Conservation (phyloP, 2,329 filamentous ascomycete genomes). For the Magnaporthales sp. region DNA sequence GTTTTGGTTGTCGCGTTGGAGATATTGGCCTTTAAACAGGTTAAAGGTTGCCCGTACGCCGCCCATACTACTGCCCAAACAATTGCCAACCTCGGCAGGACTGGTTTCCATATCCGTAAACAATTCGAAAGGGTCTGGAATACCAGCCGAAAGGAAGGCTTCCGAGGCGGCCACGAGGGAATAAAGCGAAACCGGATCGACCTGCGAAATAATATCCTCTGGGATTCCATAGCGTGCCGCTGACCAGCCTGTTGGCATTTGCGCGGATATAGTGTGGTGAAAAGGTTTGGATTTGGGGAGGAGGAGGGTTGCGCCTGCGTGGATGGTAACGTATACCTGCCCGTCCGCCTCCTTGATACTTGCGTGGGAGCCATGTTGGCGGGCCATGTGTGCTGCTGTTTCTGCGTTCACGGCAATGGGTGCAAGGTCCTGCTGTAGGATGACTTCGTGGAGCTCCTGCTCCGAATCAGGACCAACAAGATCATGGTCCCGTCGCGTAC, state of each 20-base stretch:
- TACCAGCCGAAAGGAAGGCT: constrained; percentile 22
- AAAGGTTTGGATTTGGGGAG: constrained; percentile 21
- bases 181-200: constrained; percentile 24
- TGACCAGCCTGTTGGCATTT: constrained; percentile 26
- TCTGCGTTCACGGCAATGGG: constrained; percentile 22
- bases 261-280: constrained; percentile 20
- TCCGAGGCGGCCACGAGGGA: constrained; percentile 21
- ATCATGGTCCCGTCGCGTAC: constrained; percentile 17
- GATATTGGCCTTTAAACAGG: constrained; percentile 21
- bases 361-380: constrained; percentile 21
- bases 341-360: constrained; percentile 4
- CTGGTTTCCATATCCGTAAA: constrained; percentile 9
- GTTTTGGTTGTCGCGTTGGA: constrained; percentile 20
- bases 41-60: constrained; percentile 16
- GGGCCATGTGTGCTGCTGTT: constrained; percentile 20
- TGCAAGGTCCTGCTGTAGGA: constrained; percentile 20
- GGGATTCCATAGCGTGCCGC: constrained; percentile 24
- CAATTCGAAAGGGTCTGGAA: constrained; percentile 21
- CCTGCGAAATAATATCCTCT: constrained; percentile 24
- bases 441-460: constrained; percentile 24
- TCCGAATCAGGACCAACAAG: constrained; percentile 16
- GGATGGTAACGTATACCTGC: constrained; percentile 16
- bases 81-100: constrained; percentile 24
- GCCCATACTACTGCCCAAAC: constrained; percentile 22
- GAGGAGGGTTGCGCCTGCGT: constrained; percentile 20